These are phyloP conservation scores for Francoa sonchifolia DNA, from an alignment of 441 rosid species.

Conservation along the genomic window DNA sequence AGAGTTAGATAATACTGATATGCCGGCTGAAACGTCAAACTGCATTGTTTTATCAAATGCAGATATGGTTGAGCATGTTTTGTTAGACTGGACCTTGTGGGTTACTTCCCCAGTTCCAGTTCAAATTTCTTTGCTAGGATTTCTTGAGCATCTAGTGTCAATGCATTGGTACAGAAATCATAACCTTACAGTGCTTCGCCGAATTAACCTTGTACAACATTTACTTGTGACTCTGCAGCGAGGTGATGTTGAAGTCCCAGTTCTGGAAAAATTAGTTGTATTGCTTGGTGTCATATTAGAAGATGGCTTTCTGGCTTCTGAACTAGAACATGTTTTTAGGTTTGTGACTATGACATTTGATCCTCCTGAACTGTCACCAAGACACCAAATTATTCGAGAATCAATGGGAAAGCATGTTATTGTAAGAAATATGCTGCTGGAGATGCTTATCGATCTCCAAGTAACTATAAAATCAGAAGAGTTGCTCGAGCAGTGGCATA, in stretches of 20 bases:
- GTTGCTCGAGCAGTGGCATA: constrained; percentile 99
- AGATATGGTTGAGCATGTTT: constrained; percentile 99
- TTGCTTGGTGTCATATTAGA: constrained; percentile 97
- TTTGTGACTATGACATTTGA: constrained; percentile 98
- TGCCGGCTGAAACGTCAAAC: constrained; percentile 82
- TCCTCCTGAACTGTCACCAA: constrained; percentile 83
- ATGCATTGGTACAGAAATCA: constrained; percentile 99
- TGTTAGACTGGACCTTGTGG: constrained; percentile 99
- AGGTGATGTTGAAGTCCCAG: constrained; percentile 98
- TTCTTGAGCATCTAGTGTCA: constrained; percentile 97
- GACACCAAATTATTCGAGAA: constrained; percentile 61
- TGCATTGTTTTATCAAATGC: constrained; percentile 96
- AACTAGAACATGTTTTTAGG: constrained; percentile 92
- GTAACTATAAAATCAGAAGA: constrained; percentile 95
- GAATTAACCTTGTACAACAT: constrained; percentile 95
- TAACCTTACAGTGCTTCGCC: constrained; percentile 89
- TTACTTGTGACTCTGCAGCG: constrained; percentile 93
- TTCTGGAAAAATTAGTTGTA: constrained; percentile 92
- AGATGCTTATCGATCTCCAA: constrained; percentile 99
- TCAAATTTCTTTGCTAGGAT: constrained; percentile 88
- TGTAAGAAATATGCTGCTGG: constrained; percentile 96
- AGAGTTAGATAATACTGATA: constrained; percentile 81
- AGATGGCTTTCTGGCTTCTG: constrained; percentile 94
- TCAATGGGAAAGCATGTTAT: constrained; percentile 97
- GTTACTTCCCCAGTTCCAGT: constrained; percentile 82